Percentiles rank a stretch among this genome's conserved stretches.
phyloP scores from a whole-genome alignment of 768 basidiomycete genomes.

The Suillus decipiens region DNA sequence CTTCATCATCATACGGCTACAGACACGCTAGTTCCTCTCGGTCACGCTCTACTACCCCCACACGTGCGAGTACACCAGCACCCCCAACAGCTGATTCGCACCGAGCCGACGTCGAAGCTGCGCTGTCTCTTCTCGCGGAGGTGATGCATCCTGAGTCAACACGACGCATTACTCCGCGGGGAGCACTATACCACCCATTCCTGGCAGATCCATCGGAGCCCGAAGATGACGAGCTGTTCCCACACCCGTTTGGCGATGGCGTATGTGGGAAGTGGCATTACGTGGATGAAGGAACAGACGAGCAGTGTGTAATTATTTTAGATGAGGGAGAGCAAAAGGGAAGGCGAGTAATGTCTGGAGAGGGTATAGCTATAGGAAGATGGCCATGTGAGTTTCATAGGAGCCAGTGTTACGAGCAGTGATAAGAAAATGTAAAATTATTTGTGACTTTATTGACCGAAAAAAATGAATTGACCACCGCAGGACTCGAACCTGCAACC shows the following conservation, averaged over 20 bases:
- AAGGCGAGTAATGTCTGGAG: constrained; percentile 34
- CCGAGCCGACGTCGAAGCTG: constrained; percentile 57
- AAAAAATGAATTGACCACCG: constrained; percentile 63
- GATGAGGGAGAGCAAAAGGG: constrained; percentile 37
- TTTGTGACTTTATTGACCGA: constrained; percentile 18
- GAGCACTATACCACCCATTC: constrained; percentile 81
- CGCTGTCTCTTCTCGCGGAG: constrained; percentile 73
- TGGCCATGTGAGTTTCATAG: constrained; percentile 65
- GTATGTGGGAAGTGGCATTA: constrained; percentile 65
- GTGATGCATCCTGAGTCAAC: constrained; percentile 79
- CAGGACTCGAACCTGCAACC: constrained; percentile 98
- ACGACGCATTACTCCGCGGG: constrained; percentile 72
- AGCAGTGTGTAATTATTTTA: constrained; percentile 50
- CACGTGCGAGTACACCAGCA: constrained; percentile 14
- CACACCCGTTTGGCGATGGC: constrained; percentile 69
- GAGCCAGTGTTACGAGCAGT: constrained; percentile 15
- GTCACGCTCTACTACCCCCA: constrained; percentile 26
- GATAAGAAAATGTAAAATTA: constrained; percentile 5
- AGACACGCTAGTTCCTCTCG: constrained; percentile 18
- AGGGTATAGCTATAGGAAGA: constrained; percentile 60
- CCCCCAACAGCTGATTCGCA: constrained; percentile 41
- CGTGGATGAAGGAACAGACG: constrained; percentile 58
- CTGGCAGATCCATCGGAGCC: constrained; percentile 48
- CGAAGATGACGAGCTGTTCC: constrained; percentile 68
- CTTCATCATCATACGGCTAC: constrained; percentile 33